Evolutionary conservation across 345 rosid species (phyloP), one percentile per base, ranked within the genome.

Genomic region (Hibiscus tridactylites): DNA sequence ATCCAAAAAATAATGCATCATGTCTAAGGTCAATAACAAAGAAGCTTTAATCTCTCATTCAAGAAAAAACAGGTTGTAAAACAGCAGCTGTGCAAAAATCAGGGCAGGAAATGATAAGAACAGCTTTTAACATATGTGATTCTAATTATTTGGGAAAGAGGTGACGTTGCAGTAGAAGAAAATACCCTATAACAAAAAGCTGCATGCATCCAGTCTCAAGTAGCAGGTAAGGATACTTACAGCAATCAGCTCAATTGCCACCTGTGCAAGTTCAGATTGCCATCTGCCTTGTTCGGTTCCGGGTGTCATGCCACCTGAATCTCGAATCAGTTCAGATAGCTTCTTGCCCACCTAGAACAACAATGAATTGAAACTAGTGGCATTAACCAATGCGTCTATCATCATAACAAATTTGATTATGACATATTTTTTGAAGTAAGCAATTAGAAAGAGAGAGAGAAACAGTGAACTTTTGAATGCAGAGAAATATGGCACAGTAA

Each of bases 241-340:
- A 81, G 85, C 89, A 65, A 95, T 95, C 39, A 95, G 92, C 85
- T 95, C 99, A 79, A 95, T 89, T 3, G 99, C 99, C 79, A 89
- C 89, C 83, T 90, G 98, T 33, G 93, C 84, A 80, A 95, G 96
- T 75, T 95, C 97, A 73, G 92, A 83, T 82, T 92, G 98, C 99
- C 99, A 95, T 79, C 91, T 87, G 73, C 87, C 89, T 79, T 92
- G 99, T 52, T 91, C 97, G 57, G 85, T 85, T 81, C 91, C 99
- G 73, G 84, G 74, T 60, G 87, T 76, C 80, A 89, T 97, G 78
- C 90, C 83, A 76, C 97, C 93, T 37, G 96, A 82, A 77, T 89
- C 98, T 68, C 98, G 92, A 72, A 95, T 92, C 49, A 95, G 83
- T 83, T 95, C 99, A 4, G 99, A 95, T 65, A 95, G 80, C 82